A percentile compares a stretch with the other conserved stretches of the same genome.
Conservation (phyloP, 2,329 filamentous ascomycete species). For the Neofusicoccum cordaticola region DNA sequence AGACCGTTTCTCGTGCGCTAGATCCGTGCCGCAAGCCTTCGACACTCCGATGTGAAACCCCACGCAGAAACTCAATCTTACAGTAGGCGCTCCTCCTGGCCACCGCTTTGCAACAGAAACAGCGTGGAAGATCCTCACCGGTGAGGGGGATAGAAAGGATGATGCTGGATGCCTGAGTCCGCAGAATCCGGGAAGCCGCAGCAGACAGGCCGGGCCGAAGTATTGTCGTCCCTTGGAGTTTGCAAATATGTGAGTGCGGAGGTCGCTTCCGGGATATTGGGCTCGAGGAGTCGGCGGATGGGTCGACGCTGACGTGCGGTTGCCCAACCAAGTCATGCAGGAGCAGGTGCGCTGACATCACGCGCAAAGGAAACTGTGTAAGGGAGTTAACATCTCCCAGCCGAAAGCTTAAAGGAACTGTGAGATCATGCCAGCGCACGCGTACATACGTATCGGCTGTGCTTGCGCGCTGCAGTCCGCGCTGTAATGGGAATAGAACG, state of each 20-base stretch:
- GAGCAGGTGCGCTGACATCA: conserved; percentile 7
- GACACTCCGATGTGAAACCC: background rate
- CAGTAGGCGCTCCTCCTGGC: background rate
- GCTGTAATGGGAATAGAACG: conserved; percentile 9
- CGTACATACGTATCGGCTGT: conserved; percentile 15
- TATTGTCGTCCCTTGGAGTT: background rate
- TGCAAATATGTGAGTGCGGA: background rate
- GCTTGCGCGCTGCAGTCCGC: conserved; percentile 3
- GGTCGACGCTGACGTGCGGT: conserved; percentile 4
- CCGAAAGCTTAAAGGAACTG: background rate
- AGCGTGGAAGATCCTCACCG: background rate
- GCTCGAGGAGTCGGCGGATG: background rate
- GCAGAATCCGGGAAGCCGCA: background rate
- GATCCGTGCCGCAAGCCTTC: background rate
- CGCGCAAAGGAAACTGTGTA: background rate
- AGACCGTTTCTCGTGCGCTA: background rate
- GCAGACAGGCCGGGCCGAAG: background rate
- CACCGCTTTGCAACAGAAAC: background rate
- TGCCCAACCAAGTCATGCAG: conserved; percentile 12
- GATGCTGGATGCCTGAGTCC: background rate
- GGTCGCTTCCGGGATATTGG: background rate
- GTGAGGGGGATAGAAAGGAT: background rate
- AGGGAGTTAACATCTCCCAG: background rate
- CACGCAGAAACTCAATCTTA: background rate
- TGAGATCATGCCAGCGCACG: conserved; percentile 14